phyloP scores from a whole-genome alignment of 192 early-diverging fungal species.

The Coemansia sp. region DNA sequence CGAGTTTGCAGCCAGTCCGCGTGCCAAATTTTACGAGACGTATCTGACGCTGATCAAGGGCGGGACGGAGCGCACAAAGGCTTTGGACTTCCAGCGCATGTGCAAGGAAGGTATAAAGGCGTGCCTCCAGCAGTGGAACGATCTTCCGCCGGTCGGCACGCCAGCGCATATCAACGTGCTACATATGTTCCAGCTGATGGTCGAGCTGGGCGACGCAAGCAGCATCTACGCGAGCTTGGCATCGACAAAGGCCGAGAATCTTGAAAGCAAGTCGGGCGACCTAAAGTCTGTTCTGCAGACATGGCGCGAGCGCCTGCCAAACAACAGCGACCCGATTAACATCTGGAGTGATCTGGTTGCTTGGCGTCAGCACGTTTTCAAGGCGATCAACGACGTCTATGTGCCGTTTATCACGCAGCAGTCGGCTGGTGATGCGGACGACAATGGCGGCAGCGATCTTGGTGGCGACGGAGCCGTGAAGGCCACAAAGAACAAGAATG shows the following conservation, averaged over 20 bases:
- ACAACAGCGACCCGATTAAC: slow-evolving; percentile 95
- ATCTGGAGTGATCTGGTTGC: slow-evolving; percentile 97
- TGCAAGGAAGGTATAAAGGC: slow-evolving; percentile 88
- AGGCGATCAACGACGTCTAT: slow-evolving; percentile 94
- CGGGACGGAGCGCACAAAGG: slow-evolving; percentile 56
- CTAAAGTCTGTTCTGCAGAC: slow-evolving; percentile 87
- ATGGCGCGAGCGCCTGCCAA: slow-evolving; percentile 97
- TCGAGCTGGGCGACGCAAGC: slow-evolving; percentile 91
- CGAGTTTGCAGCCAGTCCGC: slow-evolving; percentile 60
- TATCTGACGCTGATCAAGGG: slow-evolving; percentile 77
- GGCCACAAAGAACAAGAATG: slow-evolving; percentile 19
- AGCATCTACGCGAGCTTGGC: slow-evolving; percentile 83
- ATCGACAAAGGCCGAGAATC: slow-evolving; percentile 75
- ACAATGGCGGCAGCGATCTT: slow-evolving; percentile 7
- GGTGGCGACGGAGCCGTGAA: slow-evolving; percentile 4
- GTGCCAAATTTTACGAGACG: slow-evolving; percentile 85
- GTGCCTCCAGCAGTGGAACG: slow-evolving; percentile 84
- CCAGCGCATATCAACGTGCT: slow-evolving; percentile 84
- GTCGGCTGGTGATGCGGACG: slow-evolving; percentile 10
- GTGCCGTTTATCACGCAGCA: slow-evolving; percentile 72
- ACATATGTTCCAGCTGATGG: slow-evolving; percentile 94
- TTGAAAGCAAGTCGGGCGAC: slow-evolving; percentile 84
- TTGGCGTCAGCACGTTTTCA: slow-evolving; percentile 98
- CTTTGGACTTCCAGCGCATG: slow-evolving; percentile 70
- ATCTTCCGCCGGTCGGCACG: slow-evolving; percentile 81